Conservation (phyloP, 306 rosid species). For the Macrotyloma uniflorum region DNA sequence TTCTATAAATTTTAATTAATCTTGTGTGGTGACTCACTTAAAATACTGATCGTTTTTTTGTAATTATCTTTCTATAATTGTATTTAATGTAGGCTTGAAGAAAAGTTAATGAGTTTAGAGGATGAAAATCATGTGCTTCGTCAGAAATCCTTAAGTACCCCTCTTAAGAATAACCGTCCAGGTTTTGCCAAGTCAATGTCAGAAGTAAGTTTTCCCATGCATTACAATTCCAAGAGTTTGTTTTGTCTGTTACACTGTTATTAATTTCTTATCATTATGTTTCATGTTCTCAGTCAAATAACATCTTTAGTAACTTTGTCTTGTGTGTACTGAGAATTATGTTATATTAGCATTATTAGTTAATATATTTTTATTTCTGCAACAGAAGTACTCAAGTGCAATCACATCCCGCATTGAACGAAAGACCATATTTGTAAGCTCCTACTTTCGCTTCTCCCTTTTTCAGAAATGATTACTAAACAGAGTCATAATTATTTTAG, state of each 20-base stretch:
- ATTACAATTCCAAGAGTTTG: neutral
- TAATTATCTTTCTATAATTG: neutral
- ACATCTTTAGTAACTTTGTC: neutral
- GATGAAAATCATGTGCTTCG: conserved; percentile 87
- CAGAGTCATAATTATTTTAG: conserved; percentile 6
- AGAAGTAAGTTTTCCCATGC: conserved; percentile 59
- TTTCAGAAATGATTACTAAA: conserved; percentile 3
- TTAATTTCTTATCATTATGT: conserved; percentile 15
- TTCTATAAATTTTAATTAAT: conserved; percentile 17
- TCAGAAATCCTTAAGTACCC: conserved; percentile 68
- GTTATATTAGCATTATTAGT: conserved; percentile 3
- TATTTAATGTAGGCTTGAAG: conserved; percentile 69
- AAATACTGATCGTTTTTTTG: neutral
- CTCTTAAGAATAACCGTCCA: conserved; percentile 73
- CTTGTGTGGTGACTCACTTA: neutral
- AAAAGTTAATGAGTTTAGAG: conserved; percentile 67
- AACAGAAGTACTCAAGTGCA: conserved; percentile 74
- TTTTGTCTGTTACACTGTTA: neutral
- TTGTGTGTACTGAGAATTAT: conserved; percentile 24
- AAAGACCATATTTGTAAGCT: conserved; percentile 73
- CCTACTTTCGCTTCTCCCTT: conserved; percentile 9
- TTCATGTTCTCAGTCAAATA: conserved; percentile 7
- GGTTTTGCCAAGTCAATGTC: conserved; percentile 63
- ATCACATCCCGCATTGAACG: conserved; percentile 58
- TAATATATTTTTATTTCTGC: conserved; percentile 31